Conservation (phyloP, 148 eudicot species). For the Chenopodium suecicum region DNA sequence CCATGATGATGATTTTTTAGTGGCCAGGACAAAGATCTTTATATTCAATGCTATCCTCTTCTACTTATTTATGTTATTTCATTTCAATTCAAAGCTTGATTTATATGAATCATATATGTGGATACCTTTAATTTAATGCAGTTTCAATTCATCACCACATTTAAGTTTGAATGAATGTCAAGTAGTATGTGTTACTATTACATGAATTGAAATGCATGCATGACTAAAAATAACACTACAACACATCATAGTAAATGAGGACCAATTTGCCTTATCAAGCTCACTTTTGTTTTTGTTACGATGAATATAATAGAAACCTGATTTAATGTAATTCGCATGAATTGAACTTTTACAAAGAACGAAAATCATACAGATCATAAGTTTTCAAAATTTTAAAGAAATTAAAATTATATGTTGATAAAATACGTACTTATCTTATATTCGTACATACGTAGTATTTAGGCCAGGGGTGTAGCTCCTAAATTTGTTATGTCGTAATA, state of each 20-base stretch:
- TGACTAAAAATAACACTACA: background rate
- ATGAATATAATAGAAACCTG: no score
- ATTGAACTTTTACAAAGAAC: no score
- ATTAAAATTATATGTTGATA: no score
- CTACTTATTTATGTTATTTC: background rate
- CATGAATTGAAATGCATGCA: background rate
- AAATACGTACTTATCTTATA: no score
- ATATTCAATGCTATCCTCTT: slow-evolving; percentile 19
- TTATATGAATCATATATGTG: background rate
- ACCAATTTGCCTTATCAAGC: no score
- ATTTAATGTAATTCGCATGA: no score
- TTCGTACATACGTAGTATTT: no score
- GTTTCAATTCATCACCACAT: background rate
- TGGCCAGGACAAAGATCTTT: slow-evolving; percentile 36
- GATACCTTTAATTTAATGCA: slow-evolving; percentile 6
- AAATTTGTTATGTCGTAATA: no score
- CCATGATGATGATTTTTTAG: slow-evolving; percentile 38
- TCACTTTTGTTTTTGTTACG: no score
- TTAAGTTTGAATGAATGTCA: slow-evolving; percentile 15
- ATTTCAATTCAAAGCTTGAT: slow-evolving; percentile 14
- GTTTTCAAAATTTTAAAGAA: no score
- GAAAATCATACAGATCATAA: no score
- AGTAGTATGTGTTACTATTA: background rate
- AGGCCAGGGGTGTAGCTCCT: no score
- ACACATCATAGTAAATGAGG: background rate